phyloP scores from a whole-genome alignment of 257 asterid species.

The Mentha longifolia region DNA sequence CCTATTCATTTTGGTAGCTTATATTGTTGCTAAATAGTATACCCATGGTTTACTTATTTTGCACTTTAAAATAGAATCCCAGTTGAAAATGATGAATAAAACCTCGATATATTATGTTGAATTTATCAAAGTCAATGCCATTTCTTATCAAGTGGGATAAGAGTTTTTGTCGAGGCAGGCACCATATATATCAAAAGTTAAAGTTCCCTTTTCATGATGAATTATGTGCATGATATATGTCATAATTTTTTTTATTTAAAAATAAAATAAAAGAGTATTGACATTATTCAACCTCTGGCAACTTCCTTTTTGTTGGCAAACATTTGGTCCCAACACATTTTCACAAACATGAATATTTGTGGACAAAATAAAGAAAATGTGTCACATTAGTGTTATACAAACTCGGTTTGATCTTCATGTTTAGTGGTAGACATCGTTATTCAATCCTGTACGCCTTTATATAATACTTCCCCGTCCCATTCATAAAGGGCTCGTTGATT shows the following conservation, averaged over 20 bases:
- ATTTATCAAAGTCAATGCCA: neutral
- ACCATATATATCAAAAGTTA: neutral
- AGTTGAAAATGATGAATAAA: neutral
- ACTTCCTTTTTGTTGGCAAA: neutral
- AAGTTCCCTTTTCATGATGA: neutral
- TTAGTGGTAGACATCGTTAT: neutral
- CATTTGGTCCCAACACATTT: conserved; percentile 15
- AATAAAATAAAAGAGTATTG: neutral
- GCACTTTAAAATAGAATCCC: neutral
- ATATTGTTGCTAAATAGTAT: too few relatives aligned
- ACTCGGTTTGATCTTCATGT: neutral
- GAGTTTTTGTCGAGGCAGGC: neutral
- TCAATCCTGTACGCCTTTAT: neutral
- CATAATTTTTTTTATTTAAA: neutral
- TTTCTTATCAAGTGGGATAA: neutral
- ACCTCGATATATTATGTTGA: too few relatives aligned
- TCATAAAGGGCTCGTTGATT: too few relatives aligned
- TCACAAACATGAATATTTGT: conserved; percentile 10
- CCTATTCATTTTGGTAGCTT: neutral
- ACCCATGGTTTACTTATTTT: neutral
- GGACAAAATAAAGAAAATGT: neutral
- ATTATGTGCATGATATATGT: neutral
- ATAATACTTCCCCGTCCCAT: too few relatives aligned
- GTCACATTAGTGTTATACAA: neutral
- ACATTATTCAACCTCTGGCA: neutral